Percentiles rank a stretch among this genome's conserved stretches.
phyloP scores from a whole-genome alignment of 257 asterid species.

The Nicotiana obtusifolia region DNA sequence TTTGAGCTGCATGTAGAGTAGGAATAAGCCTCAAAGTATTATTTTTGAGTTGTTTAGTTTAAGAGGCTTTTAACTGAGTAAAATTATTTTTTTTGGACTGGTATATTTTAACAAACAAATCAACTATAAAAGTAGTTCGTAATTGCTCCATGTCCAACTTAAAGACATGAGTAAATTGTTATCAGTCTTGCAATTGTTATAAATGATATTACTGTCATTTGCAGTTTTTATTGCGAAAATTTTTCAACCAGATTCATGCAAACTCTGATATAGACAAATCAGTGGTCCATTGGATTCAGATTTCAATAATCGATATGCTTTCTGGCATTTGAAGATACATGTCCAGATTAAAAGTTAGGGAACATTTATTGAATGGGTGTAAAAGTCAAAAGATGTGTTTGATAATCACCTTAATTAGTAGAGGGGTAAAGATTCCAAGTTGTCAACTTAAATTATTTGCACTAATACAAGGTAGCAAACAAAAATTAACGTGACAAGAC shows the following conservation, averaged over 20 bases:
- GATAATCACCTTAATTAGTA: neutral
- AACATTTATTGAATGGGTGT: neutral
- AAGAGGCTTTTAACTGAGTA: too few species aligned
- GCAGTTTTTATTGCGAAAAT: neutral
- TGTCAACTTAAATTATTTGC: conserved; percentile 9
- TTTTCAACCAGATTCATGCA: neutral
- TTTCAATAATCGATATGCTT: neutral
- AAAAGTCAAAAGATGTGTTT: neutral
- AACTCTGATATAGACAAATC: neutral
- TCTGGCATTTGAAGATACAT: neutral
- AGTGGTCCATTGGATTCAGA: neutral
- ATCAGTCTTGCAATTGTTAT: neutral
- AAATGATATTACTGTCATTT: neutral
- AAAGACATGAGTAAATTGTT: too few species aligned
- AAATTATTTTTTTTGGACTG: too few species aligned
- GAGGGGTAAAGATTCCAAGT: neutral
- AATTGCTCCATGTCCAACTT: too few species aligned
- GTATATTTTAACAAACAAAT: too few species aligned
- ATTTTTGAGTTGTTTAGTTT: too few species aligned
- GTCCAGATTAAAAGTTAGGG: neutral
- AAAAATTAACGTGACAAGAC: neutral
- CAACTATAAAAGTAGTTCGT: too few species aligned
- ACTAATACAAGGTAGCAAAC: neutral
- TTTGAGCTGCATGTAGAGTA: too few species aligned
- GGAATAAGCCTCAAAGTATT: too few species aligned